Base-by-base conservation (phyloP, 805 yeast genomes). In the Ogataea ramenticola region DNA sequence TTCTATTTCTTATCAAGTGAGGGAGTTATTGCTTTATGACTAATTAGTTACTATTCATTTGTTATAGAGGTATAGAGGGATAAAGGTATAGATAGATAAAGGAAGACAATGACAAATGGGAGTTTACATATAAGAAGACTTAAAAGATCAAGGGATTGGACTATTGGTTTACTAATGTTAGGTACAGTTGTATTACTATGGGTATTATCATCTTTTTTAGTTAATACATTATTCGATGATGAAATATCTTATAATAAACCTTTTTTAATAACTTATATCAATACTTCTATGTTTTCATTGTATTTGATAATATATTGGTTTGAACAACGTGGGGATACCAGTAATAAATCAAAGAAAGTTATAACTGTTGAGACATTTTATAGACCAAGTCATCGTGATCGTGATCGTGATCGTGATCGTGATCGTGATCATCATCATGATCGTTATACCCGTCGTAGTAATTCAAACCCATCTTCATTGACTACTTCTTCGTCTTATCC, bases 131-230 rank as follows among this genome's bases (percentile, higher is more conserved):
- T 33, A 3, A 20, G 38, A 20, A 7, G 17, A 14, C 38, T 40
- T 22, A 49, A 46, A 30, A 46, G 54, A 42, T 41, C 55, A 8
- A 38, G 53, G 21, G 60, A 74, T 48, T 89, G 97, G 97, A 69
- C 82, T 0, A 55, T 86, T 19, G 98, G 98, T 2, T 72, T 91
- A 20, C 52, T 82, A 20, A 76, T 86, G 64, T 71, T 90, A 21
- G 71, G 78, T 1, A 68, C 84, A 37, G 98, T 90, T 38, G 87
- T 91, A 24, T 60, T 86, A 1, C 74, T 88, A 21, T 91, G 99
- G 99, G 97, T 93, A 11, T 66, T 84, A 32, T 87, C 96, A 4
- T 86, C 96, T 4, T 91, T 89, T 53, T 62, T 91, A 39, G 82
- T 93, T 32, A 89, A 86, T 61, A 81, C 79, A 36, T 68, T 87